phyloP scores from a whole-genome alignment of 163 green algal genomes.

The Scenedesmus sp. region DNA sequence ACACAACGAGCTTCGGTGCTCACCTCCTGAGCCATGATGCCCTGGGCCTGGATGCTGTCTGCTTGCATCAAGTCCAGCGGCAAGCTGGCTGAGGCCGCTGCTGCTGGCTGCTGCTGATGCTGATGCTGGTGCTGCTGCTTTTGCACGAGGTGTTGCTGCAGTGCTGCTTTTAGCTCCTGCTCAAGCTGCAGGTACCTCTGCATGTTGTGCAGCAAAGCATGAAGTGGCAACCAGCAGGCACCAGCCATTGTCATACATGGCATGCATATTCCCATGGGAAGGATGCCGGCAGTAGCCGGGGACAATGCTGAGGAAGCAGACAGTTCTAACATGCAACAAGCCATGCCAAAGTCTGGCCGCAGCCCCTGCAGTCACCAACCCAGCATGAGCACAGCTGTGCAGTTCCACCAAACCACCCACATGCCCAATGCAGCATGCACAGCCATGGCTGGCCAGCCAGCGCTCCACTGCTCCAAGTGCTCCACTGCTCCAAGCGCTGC shows the following conservation, averaged over 20 bases:
- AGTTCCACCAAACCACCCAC: no score
- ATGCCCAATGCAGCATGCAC: neutral
- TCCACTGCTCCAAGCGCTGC: neutral
- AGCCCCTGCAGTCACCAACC: no score
- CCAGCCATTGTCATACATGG: no score
- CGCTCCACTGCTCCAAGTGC: no score
- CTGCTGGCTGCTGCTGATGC: neutral
- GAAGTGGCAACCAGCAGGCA: neutral
- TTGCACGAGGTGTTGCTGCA: neutral
- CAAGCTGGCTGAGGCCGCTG: neutral
- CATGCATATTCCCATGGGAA: neutral
- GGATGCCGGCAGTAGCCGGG: neutral
- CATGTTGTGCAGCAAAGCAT: neutral
- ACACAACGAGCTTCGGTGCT: neutral
- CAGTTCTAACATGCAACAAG: no score
- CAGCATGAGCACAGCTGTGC: no score
- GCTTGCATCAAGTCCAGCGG: neutral
- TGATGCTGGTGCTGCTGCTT: neutral
- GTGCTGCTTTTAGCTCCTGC: neutral
- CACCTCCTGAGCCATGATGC: neutral
- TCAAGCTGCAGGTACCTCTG: constrained; percentile 11
- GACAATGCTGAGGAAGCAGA: no score
- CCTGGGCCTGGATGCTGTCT: neutral
- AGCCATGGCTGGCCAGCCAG: neutral
- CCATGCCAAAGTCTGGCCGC: no score